phyloP scores from a whole-genome alignment of 164 flowering plant genomes.

The Sextonia rubra region DNA sequence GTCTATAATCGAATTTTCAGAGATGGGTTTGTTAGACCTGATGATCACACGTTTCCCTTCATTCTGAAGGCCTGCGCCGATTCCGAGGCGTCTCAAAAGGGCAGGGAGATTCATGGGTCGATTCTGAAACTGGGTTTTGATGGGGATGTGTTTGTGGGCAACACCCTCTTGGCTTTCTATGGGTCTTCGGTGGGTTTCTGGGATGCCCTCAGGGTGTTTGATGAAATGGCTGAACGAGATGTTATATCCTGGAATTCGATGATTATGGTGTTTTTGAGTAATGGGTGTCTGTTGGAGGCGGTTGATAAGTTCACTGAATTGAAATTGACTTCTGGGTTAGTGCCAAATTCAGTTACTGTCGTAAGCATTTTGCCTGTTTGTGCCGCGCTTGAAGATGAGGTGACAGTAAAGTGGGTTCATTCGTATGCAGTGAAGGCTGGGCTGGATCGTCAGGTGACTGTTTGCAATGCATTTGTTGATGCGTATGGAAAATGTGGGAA shows the following conservation, averaged over 20 bases:
- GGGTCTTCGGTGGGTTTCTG: neutral
- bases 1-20: conserved; percentile 8
- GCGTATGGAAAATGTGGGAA: conserved; percentile 63
- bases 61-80: conserved; percentile 17
- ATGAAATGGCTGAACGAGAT: conserved; percentile 19
- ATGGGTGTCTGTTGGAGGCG: conserved; percentile 9
- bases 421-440: conserved; percentile 47
- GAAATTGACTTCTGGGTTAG: conserved; percentile 14
- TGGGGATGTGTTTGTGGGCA: conserved; percentile 16
- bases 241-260: conserved; percentile 17
- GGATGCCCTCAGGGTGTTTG: conserved; percentile 12
- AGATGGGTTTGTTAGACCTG: conserved; percentile 6
- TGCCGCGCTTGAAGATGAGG: conserved; percentile 9
- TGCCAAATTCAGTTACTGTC: conserved; percentile 43
- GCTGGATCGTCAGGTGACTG: conserved; percentile 32
- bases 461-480: conserved; percentile 58
- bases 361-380: conserved; percentile 54
- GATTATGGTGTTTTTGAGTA: neutral
- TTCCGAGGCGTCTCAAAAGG: conserved; percentile 3
- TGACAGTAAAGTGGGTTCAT: conserved; percentile 30
- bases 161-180: conserved; percentile 15
- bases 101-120: conserved; percentile 17
- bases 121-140: conserved; percentile 9
- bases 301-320: conserved; percentile 7
- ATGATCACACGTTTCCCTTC: conserved; percentile 19